Evolutionary conservation across 805 yeast genomes (phyloP).

Genomic region (Suhomyces sp.): DNA sequence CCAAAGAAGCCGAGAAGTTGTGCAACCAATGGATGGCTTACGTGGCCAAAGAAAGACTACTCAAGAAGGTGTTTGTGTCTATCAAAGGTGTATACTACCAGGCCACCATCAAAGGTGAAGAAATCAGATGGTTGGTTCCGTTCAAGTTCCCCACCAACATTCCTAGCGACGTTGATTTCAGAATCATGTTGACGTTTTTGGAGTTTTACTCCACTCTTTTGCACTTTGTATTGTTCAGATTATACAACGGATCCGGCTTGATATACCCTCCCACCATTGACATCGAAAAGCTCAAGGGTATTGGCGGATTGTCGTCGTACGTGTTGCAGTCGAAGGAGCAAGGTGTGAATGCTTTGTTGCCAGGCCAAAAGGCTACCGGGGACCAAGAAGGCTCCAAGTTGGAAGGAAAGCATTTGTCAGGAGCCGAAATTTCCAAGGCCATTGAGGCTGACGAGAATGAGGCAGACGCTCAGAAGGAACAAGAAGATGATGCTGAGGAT

Average conservation of each 20-base stretch:
- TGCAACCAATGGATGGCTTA: constrained; percentile 96
- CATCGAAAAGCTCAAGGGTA: constrained; percentile 66
- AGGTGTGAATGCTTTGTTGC: constrained; percentile 36
- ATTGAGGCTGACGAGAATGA: constrained; percentile 48
- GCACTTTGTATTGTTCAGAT: constrained; percentile 81
- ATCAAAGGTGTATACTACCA: constrained; percentile 97
- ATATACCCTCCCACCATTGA: constrained; percentile 90
- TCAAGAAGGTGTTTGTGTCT: constrained; percentile 89
- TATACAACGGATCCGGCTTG: constrained; percentile 81
- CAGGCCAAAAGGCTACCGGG: constrained; percentile 20
- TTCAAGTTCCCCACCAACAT: constrained; percentile 95
- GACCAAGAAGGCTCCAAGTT: constrained; percentile 15
- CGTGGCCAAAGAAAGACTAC: constrained; percentile 76
- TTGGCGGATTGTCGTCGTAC: constrained; percentile 86
- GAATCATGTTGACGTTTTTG: constrained; percentile 93
- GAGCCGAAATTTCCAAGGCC: constrained; percentile 46
- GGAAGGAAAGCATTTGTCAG: constrained; percentile 38
- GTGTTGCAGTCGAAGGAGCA: constrained; percentile 58
- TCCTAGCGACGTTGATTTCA: constrained; percentile 91
- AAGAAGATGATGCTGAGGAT: constrained; percentile 42
- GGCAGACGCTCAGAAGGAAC: constrained; percentile 35
- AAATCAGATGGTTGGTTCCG: constrained; percentile 93
- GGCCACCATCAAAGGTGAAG: constrained; percentile 87
- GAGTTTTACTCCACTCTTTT: constrained; percentile 92
- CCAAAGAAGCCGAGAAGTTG: constrained; percentile 81